Evolutionary conservation across 768 basidiomycete species (phyloP).

Genomic region (Russula sp.): DNA sequence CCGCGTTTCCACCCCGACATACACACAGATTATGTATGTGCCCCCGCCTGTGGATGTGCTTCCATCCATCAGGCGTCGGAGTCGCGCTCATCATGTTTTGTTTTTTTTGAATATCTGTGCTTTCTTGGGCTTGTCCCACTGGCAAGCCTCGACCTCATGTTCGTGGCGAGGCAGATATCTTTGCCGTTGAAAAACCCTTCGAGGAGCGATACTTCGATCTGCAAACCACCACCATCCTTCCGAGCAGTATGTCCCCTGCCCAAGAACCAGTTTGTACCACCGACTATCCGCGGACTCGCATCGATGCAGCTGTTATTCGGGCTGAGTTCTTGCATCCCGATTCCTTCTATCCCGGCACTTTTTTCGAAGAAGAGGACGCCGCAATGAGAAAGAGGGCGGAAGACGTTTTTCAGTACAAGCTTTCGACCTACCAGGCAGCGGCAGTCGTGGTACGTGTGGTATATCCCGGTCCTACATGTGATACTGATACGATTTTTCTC

Average conservation of each 20-base stretch:
- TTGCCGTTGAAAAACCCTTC: neutral
- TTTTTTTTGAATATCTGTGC: conserved; percentile 2
- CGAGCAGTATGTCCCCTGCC: conserved; percentile 6
- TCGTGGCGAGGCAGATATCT: neutral
- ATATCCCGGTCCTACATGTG: neutral
- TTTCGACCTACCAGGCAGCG: conserved; percentile 23
- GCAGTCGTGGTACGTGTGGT: conserved; percentile 20
- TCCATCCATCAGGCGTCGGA: neutral
- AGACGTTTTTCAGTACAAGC: conserved; percentile 13
- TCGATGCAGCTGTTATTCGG: neutral
- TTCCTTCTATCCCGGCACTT: neutral
- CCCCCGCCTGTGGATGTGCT: neutral
- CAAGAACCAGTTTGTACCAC: neutral
- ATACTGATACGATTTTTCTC: neutral
- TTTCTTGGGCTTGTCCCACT: neutral
- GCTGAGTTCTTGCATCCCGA: neutral
- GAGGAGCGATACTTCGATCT: neutral
- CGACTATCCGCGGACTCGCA: neutral
- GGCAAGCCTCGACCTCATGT: conserved; percentile 9
- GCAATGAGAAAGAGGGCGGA: conserved; percentile 8
- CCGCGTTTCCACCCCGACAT: conserved; percentile 4
- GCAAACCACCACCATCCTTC: neutral
- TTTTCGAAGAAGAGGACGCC: neutral
- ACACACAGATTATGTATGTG: neutral
- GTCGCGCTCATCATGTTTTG: neutral